These are phyloP conservation scores for Neofusicoccum laricinum DNA, from an alignment of 2,329 filamentous ascomycete genomes.

Conservation along the genomic window DNA sequence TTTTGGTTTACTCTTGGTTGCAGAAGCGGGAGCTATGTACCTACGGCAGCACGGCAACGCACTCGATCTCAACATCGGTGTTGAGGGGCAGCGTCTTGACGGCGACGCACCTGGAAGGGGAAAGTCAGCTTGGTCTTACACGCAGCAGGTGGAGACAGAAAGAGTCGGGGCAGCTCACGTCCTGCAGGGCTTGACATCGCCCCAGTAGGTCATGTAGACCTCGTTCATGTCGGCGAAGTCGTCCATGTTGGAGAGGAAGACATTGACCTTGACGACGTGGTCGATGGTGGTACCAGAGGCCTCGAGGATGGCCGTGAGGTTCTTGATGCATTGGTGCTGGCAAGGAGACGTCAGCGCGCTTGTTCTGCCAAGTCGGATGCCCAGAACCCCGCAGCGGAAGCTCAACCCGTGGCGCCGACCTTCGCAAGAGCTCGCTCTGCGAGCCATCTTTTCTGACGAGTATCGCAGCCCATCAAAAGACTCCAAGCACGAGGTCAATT, in stretches of 20 bases:
- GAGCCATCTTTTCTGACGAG: no score
- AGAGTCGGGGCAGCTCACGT: background rate
- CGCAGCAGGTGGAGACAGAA: no score
- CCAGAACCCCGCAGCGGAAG: background rate
- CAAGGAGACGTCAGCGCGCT: background rate
- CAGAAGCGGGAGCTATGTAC: background rate
- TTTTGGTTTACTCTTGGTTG: background rate
- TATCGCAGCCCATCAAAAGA: no score
- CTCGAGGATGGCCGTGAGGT: slow-evolving; percentile 22
- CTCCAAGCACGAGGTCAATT: no score
- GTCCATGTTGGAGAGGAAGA: slow-evolving; percentile 29
- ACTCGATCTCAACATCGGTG: slow-evolving; percentile 29
- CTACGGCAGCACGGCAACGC: slow-evolving; percentile 22
- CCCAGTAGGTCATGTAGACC: slow-evolving; percentile 26
- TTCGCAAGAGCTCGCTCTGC: no score
- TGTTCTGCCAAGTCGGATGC: background rate
- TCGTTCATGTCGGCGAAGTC: slow-evolving; percentile 31
- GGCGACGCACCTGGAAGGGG: slow-evolving; percentile 18
- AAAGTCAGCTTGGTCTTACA: background rate
- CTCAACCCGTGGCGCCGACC: no score
- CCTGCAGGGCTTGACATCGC: slow-evolving; percentile 15
- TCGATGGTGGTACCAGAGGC: slow-evolving; percentile 27
- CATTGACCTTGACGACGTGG: slow-evolving; percentile 32
- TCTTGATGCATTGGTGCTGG: slow-evolving; percentile 15
- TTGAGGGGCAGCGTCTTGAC: slow-evolving; percentile 23